Conservation (phyloP, 345 rosid species). For the Iberis pinnata region DNA sequence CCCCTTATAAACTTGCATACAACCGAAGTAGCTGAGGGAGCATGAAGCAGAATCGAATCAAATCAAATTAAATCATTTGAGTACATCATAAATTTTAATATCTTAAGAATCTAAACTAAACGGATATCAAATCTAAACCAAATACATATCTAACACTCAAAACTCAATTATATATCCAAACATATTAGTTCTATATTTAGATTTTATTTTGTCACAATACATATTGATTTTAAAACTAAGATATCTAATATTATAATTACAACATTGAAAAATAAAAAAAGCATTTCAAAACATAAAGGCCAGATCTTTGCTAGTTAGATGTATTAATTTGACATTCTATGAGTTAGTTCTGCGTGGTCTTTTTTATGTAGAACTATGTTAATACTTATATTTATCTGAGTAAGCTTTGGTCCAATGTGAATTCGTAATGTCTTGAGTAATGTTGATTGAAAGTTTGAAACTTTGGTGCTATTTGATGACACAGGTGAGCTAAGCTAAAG, state of each 20-base stretch:
- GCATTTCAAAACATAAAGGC: slow-evolving; percentile 1
- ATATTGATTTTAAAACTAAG: too few relatives aligned
- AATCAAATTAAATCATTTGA: too few relatives aligned
- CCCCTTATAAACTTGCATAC: not conserved
- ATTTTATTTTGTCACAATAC: too few relatives aligned
- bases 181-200: too few relatives aligned
- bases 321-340: not conserved
- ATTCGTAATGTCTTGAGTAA: not conserved
- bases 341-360: slow-evolving; percentile 10
- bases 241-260: too few relatives aligned
- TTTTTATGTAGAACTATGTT: not conserved
- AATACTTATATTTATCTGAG: not conserved
- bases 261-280: too few relatives aligned
- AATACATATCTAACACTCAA: too few relatives aligned
- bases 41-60: too few relatives aligned
- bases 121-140: too few relatives aligned
- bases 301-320: slow-evolving; percentile 21
- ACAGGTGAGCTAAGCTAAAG: slow-evolving; percentile 17
- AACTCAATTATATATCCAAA: too few relatives aligned
- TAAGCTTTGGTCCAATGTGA: slow-evolving; percentile 1
- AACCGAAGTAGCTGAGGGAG: not conserved
- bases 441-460: slow-evolving; percentile 21
- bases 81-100: too few relatives aligned
- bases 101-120: too few relatives aligned
- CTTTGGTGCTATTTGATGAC: slow-evolving; percentile 16